Evolutionary conservation across 352 stramenopile species (phyloP), one percentile per base, ranked within the genome.

Genomic region (Elongisporangium anandrum): DNA sequence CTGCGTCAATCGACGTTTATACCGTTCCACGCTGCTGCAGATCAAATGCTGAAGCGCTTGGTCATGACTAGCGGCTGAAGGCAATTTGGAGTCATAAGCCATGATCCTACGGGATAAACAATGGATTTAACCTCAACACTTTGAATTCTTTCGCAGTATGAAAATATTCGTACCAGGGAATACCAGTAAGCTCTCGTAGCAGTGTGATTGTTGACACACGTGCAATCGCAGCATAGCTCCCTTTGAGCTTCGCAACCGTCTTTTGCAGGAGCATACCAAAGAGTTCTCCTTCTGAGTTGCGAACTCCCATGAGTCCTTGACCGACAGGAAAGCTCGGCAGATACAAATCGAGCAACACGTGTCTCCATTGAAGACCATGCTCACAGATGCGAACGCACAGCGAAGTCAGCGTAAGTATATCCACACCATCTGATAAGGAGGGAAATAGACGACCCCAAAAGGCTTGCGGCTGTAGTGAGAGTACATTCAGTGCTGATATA

Each of bases 191-290:
- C 16, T 86, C 77, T 51, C 54, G 60, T 0, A 89, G 54, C 39
- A 87, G 71, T 4, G 38, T 4, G 19, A 76, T 57, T 1, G 72
- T 76, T 1, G 77, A 17, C 23, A 77, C 48, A 0, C 8, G 48
- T 0, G 54, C 17, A 26, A 82, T 38, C 3, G 60, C 52, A 1
- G 41, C 49, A 47, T 84, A 90, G 57, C 68, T 73, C 4, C 76
- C 75, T 56, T 70, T 70, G 9, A 82, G 47, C 39, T 90, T 90
- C 5, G 73, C 80, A 16, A 70, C 77, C n/a, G 77, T 77, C 51
- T 90, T 90, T 19, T 88, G 73, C 0, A 90, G 60, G 4, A 87
- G 45, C 20, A 69, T 57, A 1, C 67, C 45, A 17, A 71, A 88
- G 4, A 75, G 34, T 24, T 85, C 73, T 2, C 73, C 72, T 34